Evolutionary conservation across 1,284 basidiomycete genomes (phyloP).

Genomic region (Mrakiaceae sp.): DNA sequence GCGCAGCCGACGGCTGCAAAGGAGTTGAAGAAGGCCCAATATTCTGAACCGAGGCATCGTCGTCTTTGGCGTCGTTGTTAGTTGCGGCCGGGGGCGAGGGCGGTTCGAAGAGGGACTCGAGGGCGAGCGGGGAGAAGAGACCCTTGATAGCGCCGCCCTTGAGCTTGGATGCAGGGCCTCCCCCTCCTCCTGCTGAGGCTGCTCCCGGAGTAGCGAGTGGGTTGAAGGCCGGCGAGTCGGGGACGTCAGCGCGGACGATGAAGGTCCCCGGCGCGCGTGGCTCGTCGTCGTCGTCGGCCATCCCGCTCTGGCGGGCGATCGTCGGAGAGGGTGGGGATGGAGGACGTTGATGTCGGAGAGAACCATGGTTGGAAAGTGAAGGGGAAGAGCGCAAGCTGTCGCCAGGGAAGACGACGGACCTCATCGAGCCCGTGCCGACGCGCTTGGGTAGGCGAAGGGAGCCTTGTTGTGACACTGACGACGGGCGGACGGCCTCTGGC

Average conservation of each 20-base stretch:
- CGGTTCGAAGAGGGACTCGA: constrained; percentile 83
- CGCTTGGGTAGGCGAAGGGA: constrained; percentile 1
- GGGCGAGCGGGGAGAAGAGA: constrained; percentile 69
- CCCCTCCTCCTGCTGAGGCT: constrained; percentile 17
- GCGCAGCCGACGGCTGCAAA: background rate
- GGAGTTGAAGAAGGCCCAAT: no score
- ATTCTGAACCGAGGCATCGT: background rate
- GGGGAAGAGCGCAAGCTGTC: background rate
- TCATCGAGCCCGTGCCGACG: background rate
- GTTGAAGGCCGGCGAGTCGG: background rate
- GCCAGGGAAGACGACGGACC: background rate
- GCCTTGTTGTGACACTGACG: background rate
- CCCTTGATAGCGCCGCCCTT: constrained; percentile 46
- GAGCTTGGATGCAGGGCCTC: constrained; percentile 16
- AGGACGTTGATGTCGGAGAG: background rate
- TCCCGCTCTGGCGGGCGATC: background rate
- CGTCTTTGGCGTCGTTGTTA: background rate
- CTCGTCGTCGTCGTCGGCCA: background rate
- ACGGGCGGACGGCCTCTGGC: background rate
- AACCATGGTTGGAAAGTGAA: background rate
- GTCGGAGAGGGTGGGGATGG: background rate
- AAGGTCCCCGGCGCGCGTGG: constrained; percentile 8
- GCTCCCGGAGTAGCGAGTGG: constrained; percentile 7
- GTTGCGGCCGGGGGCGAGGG: constrained; percentile 44
- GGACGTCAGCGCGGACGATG: constrained; percentile 6